Evolutionary conservation across 1,139 yeast genomes (phyloP), one percentile per base, ranked within the genome.

Genomic region (Hemisphaericaspora xylanilytica): DNA sequence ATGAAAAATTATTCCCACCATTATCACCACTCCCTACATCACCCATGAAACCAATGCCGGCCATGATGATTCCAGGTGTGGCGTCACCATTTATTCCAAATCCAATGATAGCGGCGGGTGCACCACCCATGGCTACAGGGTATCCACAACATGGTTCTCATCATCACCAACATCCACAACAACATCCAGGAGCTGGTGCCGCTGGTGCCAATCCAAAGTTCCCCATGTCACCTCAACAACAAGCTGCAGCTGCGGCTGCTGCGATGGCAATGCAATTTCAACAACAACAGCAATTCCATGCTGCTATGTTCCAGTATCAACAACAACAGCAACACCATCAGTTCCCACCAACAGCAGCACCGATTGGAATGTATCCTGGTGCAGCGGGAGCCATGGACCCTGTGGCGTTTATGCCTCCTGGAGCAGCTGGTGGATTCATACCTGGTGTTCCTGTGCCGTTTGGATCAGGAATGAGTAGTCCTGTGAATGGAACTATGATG

Each of bases 1-100:
- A 78, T 56, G 71, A 66, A 41, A 59, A 61, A 17, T 56, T 75
- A 38, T 77, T 77, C 61, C 71, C 79, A 4, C 40, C 50, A 15
- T 38, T 40, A 3, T 5, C 28, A 25, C 20, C 30, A 3, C 22
- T 13, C 14, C 16, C 42, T 32, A 24, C 38, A 40, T n/a, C 41
- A 1, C 44, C 51, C 16, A 21, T 20, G 13, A 21, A 28, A 17
- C 35, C 35, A 32, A 44, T 51, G 9, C 53, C 61, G 6, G 41
- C 59, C 42, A 46, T 56, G 24, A 13, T 34, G 15, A 14, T 28
- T 6, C 26, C 33, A 4, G 26, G 26, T 7, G 45, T 47, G 10
- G 38, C 56, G 2, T 49, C 63, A 18, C 68, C 67, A 17, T 67
- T 59, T 45, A 54, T 63, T 33, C 65, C 63, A 16, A 61, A 59